A percentile compares a stretch with the other conserved stretches of the same genome.
Evolutionary conservation across 2,329 filamentous ascomycete species (phyloP).

Genomic region (Botrytis fragariae): DNA sequence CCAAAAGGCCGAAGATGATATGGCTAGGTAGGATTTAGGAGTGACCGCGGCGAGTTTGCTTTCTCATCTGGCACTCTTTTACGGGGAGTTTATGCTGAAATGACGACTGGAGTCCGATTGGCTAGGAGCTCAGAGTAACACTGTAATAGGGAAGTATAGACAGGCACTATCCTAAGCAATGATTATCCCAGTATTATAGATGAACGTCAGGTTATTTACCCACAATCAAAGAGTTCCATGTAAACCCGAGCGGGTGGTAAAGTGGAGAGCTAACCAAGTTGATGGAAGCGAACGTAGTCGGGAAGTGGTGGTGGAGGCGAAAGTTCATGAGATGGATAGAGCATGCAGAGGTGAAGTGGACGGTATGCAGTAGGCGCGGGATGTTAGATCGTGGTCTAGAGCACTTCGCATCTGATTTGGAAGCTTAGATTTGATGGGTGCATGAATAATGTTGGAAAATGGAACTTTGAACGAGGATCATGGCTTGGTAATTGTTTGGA

Average conservation of each 20-base stretch:
- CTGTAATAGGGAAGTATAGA: no score
- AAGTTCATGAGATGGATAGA: background rate
- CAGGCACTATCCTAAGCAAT: background rate
- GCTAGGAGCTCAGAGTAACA: no score
- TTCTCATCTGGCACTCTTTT: background rate
- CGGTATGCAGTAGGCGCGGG: background rate
- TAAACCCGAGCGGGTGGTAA: background rate
- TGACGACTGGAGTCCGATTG: no score
- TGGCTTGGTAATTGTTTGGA: background rate
- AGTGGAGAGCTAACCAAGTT: background rate
- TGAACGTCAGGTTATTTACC: fast-evolving
- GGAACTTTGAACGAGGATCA: background rate
- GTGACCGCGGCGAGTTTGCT: background rate
- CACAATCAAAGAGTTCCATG: background rate
- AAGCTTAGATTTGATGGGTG: background rate
- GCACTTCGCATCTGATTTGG: background rate
- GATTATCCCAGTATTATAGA: background rate
- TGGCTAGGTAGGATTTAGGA: background rate
- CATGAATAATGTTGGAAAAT: background rate
- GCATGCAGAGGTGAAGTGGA: background rate
- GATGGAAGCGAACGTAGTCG: background rate
- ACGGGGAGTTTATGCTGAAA: no score
- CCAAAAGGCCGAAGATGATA: background rate
- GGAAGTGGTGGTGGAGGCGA: background rate
- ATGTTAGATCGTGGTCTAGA: background rate